Base-by-base conservation (phyloP, 2,329 filamentous ascomycete genomes). In the Fusarium subglutinans region DNA sequence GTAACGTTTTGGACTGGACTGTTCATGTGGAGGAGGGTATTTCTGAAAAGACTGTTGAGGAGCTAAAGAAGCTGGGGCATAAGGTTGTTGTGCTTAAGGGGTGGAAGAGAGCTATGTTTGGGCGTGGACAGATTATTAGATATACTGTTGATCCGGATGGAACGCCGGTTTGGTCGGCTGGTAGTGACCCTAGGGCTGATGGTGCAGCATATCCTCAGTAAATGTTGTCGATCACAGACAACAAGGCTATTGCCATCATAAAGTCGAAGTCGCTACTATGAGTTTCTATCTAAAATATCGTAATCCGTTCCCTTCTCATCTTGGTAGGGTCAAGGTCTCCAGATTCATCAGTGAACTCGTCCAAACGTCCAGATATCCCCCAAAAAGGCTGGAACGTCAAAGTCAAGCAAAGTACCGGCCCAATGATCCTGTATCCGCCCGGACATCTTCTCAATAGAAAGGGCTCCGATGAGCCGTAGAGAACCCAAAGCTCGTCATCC, bases 1-100 rank as follows among this genome's bases (percentile, higher is more conserved):
- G 88, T 11, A 86, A 88, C 58, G 87, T 87, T 30, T 82, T 88
- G 20, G 90, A 92, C 72, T 87, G 87, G 78, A 91, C 86, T 1
- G 92, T 98, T 2, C 93, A 91, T 69, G 85, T 97, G 0, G 96
- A 98, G 81, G 94, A 97, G 59, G 94, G 95, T 0, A 94, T 98
- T 77, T 84, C 88, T 2, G 86, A 89, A 28, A 88, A 90, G 73
- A 91, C 93, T 4, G 85, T 94, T 2, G 87, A 92, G 61, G 92
- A 90, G 35, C 79, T 98, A 81, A 87, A 81, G 79, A 84, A 84
- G 68, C 82, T 96, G 76, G 96, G 96, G 0, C 96, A 98, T 79
- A 84, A 90, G 38, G 90, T 97, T 0, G 80, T 90, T 76, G 87
- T 96, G 28, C 84, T 97, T 5, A 87, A 77, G n/a, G 94, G 90